A percentile compares a stretch with the other conserved stretches of the same genome.
Evolutionary conservation across 2,329 filamentous ascomycete species (phyloP).

Genomic region (Clarireedia monteithiana): DNA sequence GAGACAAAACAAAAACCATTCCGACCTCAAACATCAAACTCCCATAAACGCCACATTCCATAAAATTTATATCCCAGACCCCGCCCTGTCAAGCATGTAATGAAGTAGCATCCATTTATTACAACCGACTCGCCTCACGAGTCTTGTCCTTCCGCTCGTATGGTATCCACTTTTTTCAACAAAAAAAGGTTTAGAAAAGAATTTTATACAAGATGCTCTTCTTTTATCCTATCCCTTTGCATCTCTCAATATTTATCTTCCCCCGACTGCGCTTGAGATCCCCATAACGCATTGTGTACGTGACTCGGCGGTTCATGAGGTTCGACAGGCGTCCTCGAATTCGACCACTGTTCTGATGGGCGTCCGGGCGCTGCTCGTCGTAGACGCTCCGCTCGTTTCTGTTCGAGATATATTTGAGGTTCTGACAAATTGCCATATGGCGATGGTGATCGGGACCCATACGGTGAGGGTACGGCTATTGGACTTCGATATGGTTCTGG

Average conservation of each 20-base stretch:
- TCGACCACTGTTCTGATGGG: slow-evolving; percentile 1
- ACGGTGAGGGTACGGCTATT: slow-evolving; percentile 8
- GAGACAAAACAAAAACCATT: too few relatives aligned
- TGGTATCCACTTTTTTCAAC: too few relatives aligned
- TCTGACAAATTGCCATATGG: slow-evolving; percentile 7
- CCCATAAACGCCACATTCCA: too few relatives aligned
- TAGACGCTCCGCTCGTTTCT: slow-evolving; percentile 9
- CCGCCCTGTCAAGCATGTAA: too few relatives aligned
- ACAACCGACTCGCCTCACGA: too few relatives aligned
- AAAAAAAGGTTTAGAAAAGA: not conserved
- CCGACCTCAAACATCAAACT: too few relatives aligned
- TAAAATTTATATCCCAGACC: too few relatives aligned
- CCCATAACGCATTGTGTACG: slow-evolving; percentile 5
- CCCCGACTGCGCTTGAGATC: not conserved
- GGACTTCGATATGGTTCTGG: slow-evolving; percentile 21
- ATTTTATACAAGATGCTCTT: slow-evolving; percentile 3
- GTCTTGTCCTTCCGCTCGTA: too few relatives aligned
- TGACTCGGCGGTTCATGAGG: not conserved
- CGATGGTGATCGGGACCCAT: not conserved
- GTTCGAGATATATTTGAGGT: slow-evolving; percentile 17
- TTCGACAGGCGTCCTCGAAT: not conserved
- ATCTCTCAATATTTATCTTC: not conserved
- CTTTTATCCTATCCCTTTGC: not conserved
- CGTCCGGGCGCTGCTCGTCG: slow-evolving; percentile 8
- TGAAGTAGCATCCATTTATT: too few relatives aligned